Base-by-base conservation (phyloP, 257 asterid genomes). In the Galeopsis tetrahit region DNA sequence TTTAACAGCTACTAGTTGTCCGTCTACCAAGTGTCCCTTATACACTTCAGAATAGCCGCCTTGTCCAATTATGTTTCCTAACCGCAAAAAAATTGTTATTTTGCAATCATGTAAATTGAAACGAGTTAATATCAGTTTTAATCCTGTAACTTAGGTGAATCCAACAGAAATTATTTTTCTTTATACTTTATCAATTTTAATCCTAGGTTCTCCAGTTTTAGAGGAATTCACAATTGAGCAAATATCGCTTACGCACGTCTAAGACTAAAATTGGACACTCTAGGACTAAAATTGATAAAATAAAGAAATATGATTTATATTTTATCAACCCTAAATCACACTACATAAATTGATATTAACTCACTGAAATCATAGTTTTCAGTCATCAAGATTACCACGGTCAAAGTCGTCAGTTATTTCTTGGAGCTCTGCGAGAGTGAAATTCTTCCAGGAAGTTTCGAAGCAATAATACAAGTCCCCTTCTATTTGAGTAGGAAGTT, bases 31-130 rank as follows among this genome's bases (percentile, higher is more conserved):
- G 60, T 83, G 88, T 17, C 99, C 99, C 84, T 86, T 88, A 86
- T 92, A 95, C 60, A 92, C 97, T 77, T 87, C 95, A 7, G 99
- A 95, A 80, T 92, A 95, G 46, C 99, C 99, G 52, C 99, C 98
- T 75, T 90, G 96, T 53, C 97, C 99, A 17, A 95, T 88, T 87
- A 91, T 77, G 73, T 92, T 87, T 4, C 66, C 99, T 94, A 60
- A n/a, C 51, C 62, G 74, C 76, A 67, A 61, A 57, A 36, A 72
- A 70, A 40, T 31, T 35, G 61, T 32, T 6, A 32, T 40, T 21
- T 9, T 32, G 46, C 58, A 34, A 51, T 10, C 52, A 34, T 36
- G 42, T 43, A 60, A 39, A 55, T 21, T 14, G 43, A 38, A 38
- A 38, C 7, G 43, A 8, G 43, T 5, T 38, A 38, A 38, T 38